Conservation (phyloP, 768 basidiomycete species). For the Tricholoma hemisulphureum region DNA sequence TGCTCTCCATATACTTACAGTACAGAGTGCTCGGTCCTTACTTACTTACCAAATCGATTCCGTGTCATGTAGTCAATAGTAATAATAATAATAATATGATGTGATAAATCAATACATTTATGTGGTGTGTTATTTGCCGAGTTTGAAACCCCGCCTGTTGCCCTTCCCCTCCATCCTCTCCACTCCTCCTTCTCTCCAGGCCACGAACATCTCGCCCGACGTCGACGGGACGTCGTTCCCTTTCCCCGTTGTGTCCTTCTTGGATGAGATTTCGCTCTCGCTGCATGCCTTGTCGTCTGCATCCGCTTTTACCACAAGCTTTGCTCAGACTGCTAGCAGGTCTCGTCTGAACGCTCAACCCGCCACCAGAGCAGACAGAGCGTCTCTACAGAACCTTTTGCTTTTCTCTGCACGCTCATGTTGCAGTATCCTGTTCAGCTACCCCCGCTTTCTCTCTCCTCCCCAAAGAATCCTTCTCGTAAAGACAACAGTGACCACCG, state of each 20-base stretch:
- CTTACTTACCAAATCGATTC: too few relatives aligned
- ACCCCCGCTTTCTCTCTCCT: conserved; percentile 39
- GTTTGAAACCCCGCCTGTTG: conserved; percentile 13
- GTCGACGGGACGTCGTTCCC: conserved; percentile 29
- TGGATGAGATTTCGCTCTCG: conserved; percentile 9
- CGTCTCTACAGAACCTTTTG: conserved; percentile 23
- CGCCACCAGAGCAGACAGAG: conserved; percentile 36
- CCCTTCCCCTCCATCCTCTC: too few relatives aligned
- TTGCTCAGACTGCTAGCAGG: conserved; percentile 55
- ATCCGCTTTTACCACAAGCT: conserved; percentile 9
- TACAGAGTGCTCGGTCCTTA: too few relatives aligned
- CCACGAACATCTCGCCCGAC: conserved; percentile 9
- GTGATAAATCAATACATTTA: background rate
- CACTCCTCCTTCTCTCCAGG: conserved; percentile 5
- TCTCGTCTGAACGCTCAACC: conserved; percentile 53
- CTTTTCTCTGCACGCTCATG: conserved; percentile 43
- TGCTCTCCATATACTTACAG: too few relatives aligned
- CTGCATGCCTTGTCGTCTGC: conserved; percentile 43
- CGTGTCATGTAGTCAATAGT: too few relatives aligned
- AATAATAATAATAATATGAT: too few relatives aligned
- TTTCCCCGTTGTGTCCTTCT: conserved; percentile 14
- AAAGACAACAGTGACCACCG: conserved; percentile 36
- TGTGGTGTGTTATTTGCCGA: background rate
- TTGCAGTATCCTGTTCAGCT: conserved; percentile 56
- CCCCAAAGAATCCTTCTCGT: conserved; percentile 30